Evolutionary conservation across 2,329 filamentous ascomycete species (phyloP).

Genomic region (Cladophialophora psammophila): DNA sequence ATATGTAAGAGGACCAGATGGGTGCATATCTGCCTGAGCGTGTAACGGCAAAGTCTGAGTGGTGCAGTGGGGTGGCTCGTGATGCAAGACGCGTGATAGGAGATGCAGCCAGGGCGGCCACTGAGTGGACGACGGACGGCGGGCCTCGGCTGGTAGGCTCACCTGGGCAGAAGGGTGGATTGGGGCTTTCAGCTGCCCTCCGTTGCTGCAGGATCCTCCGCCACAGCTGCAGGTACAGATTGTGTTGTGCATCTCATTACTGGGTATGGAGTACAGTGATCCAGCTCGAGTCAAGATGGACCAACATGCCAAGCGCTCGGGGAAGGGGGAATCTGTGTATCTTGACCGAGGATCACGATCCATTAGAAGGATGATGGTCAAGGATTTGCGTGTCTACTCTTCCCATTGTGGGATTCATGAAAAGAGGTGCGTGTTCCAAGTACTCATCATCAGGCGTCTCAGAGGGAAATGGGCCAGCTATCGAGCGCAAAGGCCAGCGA

Average conservation of each 20-base stretch:
- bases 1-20: conserved; percentile 16
- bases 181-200: conserved; percentile 28
- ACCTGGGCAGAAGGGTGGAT: conserved; percentile 16
- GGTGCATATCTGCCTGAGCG: conserved; percentile 23
- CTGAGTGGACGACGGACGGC: conserved; percentile 20
- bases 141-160: too few relatives aligned
- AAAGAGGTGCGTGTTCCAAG: neutral
- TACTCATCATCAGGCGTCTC: neutral
- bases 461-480: too few relatives aligned
- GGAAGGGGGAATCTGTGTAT: conserved; percentile 3
- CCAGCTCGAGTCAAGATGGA: neutral
- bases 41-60: conserved; percentile 30
- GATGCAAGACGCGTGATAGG: conserved; percentile 24
- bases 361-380: neutral
- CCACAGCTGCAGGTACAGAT: conserved; percentile 40
- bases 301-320: neutral
- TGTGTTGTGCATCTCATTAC: conserved; percentile 25
- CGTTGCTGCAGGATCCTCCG: conserved; percentile 22
- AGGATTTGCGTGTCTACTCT: conserved; percentile 6
- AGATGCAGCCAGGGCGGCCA: conserved; percentile 11
- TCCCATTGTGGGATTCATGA: neutral
- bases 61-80: conserved; percentile 11
- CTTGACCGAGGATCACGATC: conserved; percentile 5
- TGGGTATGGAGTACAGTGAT: neutral
- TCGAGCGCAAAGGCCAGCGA: neutral